Percentiles rank a stretch among this genome's conserved stretches.
phyloP scores from a whole-genome alignment of 352 stramenopile genomes.

The Phytopythium aichiense region DNA sequence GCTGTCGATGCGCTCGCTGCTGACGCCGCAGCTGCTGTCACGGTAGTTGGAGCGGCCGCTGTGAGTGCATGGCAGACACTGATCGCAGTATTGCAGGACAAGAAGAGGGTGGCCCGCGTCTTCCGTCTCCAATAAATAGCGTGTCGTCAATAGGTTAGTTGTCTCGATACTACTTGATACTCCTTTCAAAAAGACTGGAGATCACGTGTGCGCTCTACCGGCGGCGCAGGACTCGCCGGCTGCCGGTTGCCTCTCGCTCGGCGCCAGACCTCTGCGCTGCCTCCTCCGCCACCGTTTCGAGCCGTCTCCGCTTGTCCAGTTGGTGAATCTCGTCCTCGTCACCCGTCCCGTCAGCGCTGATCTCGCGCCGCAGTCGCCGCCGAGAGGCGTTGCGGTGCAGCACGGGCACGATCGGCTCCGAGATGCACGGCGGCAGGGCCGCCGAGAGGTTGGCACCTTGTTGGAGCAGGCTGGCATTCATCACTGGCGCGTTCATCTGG shows the following conservation, averaged over 20 bases:
- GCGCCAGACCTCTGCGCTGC: background rate
- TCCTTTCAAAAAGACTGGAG: constrained; percentile 3
- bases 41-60: constrained; percentile 8
- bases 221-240: constrained; percentile 1
- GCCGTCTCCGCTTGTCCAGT: constrained; percentile 57
- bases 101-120: background rate
- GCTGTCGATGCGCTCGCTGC: constrained; percentile 43
- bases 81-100: background rate
- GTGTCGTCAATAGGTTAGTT: constrained; percentile 6
- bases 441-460: constrained; percentile 34
- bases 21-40: constrained; percentile 33
- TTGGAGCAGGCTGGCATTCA: constrained; percentile 79
- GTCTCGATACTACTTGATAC: constrained; percentile 5
- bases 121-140: constrained; percentile 7
- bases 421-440: constrained; percentile 45
- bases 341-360: background rate
- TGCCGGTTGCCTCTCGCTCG: background rate
- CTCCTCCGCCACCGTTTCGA: background rate
- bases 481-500: constrained; percentile 52
- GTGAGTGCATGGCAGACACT: background rate
- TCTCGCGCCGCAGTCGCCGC: constrained; percentile 38
- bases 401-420: constrained; percentile 65
- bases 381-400: constrained; percentile 63
- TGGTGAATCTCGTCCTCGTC: constrained; percentile 10
- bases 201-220: background rate